Conservation (phyloP, 1,139 yeast genomes). For the Kodamaea arcana region DNA sequence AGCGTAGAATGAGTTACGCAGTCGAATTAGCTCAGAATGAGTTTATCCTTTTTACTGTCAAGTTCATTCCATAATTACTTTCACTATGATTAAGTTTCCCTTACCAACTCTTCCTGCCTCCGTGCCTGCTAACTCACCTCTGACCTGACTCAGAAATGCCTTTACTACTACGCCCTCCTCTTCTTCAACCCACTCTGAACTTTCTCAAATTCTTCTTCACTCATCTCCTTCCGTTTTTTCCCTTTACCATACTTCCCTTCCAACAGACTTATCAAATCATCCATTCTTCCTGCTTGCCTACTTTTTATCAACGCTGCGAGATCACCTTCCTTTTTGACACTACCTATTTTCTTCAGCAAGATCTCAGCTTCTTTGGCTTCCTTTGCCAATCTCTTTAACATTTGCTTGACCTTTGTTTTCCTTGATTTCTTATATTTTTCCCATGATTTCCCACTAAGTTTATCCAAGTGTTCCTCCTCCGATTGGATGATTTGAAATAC, state of each 20-base stretch:
- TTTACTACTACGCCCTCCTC: too few species aligned
- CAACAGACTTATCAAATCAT: constrained; percentile 11
- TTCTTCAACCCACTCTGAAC: constrained; percentile 1
- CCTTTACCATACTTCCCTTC: constrained; percentile 1
- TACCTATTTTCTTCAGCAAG: constrained; percentile 47
- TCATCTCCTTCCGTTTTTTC: background rate
- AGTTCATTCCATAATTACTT: too few species aligned
- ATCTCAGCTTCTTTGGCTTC: constrained; percentile 72
- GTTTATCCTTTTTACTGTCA: too few species aligned
- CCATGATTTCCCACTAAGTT: constrained; percentile 38
- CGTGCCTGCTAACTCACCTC: background rate
- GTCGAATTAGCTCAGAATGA: too few species aligned
- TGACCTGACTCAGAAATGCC: too few species aligned
- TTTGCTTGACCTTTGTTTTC: constrained; percentile 41
- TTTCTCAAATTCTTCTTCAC: constrained; percentile 1
- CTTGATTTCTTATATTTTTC: constrained; percentile 49
- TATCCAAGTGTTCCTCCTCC: constrained; percentile 26
- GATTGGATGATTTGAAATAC: constrained; percentile 48
- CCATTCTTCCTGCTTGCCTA: constrained; percentile 40
- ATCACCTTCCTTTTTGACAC: constrained; percentile 35
- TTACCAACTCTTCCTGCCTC: background rate
- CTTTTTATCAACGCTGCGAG: constrained; percentile 49
- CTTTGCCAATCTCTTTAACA: constrained; percentile 43
- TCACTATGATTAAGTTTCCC: background rate
- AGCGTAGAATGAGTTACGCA: too few species aligned